Base-by-base conservation (phyloP, 2,329 filamentous ascomycete genomes). In the Cercospora beticola region DNA sequence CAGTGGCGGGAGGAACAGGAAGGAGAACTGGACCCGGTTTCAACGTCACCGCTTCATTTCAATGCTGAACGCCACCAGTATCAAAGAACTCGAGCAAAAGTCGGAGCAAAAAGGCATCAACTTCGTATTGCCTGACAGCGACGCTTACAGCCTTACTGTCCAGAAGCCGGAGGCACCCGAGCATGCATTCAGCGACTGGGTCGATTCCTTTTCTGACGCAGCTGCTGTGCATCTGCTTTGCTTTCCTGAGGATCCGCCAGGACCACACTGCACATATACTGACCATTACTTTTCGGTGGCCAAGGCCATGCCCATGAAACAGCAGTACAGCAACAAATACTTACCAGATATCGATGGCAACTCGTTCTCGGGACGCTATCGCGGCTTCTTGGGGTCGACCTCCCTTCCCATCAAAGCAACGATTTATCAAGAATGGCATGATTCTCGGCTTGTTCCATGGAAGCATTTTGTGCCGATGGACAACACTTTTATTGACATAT, bases 301-400 rank as follows among this genome's bases (percentile, higher is more conserved):
- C 6, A 58, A 67, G 3, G 68, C 67, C 0, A 75, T 81, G 26
- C 68, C 78, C 3, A 79, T 82, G 76, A 74, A 76, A 10, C 70
- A 82, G n/a, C 80, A 81, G 70, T 85, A 82, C 73, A 66, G 74
- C 1, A 82, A 83, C 80, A 93, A 92, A 77, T 91, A 87, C 75
- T 82, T 94, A 2, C 87, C 90, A 0, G 92, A 94, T 76, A 85
- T 94, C 64, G 92, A 94, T 77, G 92, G 91, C 0, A 88, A 88
- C 71, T 77, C 74, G 16, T 80, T 79, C 72, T 77, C 74, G 3
- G 79, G 78, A 7, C 76, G 80, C 9, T 81, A 79, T 65, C 75
- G 76, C 10, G 74, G 73, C 0, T 76, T 76, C 52, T 63, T 76
- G 3, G 62, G 69, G 1, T 70, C 66, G 10, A 75, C 74, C 10